Conservation (phyloP, 768 basidiomycete genomes). For the Leccinellum albellum region DNA sequence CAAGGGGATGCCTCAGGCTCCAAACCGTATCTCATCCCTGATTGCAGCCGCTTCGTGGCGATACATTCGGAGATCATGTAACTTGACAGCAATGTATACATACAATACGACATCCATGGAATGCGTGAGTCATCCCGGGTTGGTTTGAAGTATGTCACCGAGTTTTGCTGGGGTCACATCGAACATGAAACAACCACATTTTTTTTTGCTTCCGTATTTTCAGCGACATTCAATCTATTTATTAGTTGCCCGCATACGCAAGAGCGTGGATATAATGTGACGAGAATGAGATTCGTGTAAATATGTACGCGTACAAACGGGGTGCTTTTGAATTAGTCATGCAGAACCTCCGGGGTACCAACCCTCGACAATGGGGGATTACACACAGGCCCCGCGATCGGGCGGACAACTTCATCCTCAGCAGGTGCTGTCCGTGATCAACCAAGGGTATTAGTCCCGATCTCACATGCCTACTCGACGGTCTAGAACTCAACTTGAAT, state of each 20-base stretch:
- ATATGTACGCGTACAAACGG: slow-evolving; percentile 7
- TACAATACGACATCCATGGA: background rate
- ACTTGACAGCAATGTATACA: background rate
- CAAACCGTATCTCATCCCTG: slow-evolving; percentile 8
- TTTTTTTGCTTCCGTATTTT: background rate
- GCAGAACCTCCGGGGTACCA: slow-evolving; percentile 3
- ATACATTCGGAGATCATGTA: background rate
- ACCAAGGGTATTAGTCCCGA: slow-evolving; percentile 7
- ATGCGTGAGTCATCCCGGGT: background rate
- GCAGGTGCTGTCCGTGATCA: slow-evolving; percentile 3
- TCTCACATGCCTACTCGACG: slow-evolving; percentile 10
- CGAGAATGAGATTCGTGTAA: slow-evolving; percentile 3
- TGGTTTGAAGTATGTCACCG: slow-evolving; percentile 11
- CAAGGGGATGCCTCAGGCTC: background rate
- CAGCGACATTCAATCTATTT: slow-evolving; percentile 1
- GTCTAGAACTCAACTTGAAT: slow-evolving; percentile 24
- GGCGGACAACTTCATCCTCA: slow-evolving; percentile 1
- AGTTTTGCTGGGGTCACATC: slow-evolving; percentile 6
- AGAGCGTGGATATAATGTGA: slow-evolving; percentile 11
- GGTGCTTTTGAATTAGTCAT: slow-evolving; percentile 16
- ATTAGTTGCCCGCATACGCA: background rate
- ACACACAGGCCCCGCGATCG: slow-evolving; percentile 7
- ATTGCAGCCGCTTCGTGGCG: background rate
- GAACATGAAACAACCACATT: slow-evolving; percentile 15
- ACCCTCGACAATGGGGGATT: slow-evolving; percentile 17